These are phyloP conservation scores for Annulohypoxylon moriforme DNA, from an alignment of 495 filamentous ascomycete genomes.

Conservation along the genomic window DNA sequence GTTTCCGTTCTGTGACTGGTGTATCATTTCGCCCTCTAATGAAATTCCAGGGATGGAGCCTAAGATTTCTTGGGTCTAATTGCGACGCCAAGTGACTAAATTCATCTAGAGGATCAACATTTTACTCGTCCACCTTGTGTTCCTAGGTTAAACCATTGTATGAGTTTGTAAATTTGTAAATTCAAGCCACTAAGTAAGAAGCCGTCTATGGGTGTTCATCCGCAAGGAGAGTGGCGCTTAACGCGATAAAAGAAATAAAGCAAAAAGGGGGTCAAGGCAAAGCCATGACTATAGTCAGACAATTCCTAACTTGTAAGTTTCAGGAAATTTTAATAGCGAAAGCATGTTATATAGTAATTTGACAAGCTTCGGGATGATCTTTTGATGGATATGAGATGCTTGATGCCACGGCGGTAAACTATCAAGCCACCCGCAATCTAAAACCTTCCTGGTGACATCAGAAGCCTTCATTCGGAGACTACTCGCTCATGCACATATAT, in stretches of 20 bases:
- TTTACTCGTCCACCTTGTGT: too few species aligned
- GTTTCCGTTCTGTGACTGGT: not conserved
- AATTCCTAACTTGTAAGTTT: not conserved
- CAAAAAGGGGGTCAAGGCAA: too few species aligned
- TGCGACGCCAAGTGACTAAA: too few species aligned
- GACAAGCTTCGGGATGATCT: not conserved
- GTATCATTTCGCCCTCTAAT: not conserved
- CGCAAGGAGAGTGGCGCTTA: too few species aligned
- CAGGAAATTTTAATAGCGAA: not conserved
- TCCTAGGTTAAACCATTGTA: too few species aligned
- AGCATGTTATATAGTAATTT: not conserved
- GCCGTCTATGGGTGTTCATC: too few species aligned
- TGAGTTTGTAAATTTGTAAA: too few species aligned
- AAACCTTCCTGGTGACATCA: not conserved
- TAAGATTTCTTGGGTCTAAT: too few species aligned
- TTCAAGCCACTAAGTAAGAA: too few species aligned
- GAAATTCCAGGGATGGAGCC: too few species aligned
- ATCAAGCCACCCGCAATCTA: not conserved
- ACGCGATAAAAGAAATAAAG: too few species aligned
- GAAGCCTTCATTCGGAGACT: not conserved
- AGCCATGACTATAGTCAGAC: not conserved
- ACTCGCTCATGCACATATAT: not conserved
- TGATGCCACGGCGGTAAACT: not conserved
- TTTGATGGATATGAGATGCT: not conserved
- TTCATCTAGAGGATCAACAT: too few species aligned